Conservation (phyloP, 2,329 filamentous ascomycete species). For the Pseudopithomyces chartarum region DNA sequence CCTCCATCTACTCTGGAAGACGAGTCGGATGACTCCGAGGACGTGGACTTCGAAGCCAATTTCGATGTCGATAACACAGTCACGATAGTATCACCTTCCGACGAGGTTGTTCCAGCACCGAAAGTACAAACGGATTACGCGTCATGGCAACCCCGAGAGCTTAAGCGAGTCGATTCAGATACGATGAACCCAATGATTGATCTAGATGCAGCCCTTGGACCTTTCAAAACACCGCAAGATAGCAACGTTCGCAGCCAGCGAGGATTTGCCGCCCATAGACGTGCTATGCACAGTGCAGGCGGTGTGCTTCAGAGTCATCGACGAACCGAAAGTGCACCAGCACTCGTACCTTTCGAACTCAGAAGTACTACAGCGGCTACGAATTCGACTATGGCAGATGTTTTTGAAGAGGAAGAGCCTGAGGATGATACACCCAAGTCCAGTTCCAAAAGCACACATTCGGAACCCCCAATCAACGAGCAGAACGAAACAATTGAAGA, state of each 20-base stretch:
- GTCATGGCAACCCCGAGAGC: slow-evolving; percentile 44
- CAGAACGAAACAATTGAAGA: slow-evolving; percentile 15
- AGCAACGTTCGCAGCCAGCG: slow-evolving; percentile 62
- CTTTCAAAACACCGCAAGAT: slow-evolving; percentile 83
- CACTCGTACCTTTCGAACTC: slow-evolving; percentile 74
- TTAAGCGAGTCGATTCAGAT: slow-evolving; percentile 57
- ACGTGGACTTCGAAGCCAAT: slow-evolving; percentile 46
- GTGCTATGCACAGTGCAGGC: slow-evolving; percentile 77
- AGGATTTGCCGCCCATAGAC: slow-evolving; percentile 54
- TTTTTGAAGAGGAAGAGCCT: slow-evolving; percentile 80
- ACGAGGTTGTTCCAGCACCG: slow-evolving; percentile 21
- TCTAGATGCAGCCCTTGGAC: slow-evolving; percentile 88
- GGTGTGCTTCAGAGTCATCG: slow-evolving; percentile 79
- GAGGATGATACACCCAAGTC: slow-evolving; percentile 56
- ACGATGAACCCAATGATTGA: slow-evolving; percentile 83
- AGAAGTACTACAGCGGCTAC: slow-evolving; percentile 57
- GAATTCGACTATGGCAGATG: slow-evolving; percentile 79
- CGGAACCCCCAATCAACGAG: not conserved
- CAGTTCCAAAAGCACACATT: slow-evolving; percentile 4
- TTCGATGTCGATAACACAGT: slow-evolving; percentile 50
- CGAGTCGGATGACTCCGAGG: slow-evolving; percentile 41
- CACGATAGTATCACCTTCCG: slow-evolving; percentile 45
- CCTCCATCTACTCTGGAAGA: slow-evolving; percentile 22
- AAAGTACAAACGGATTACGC: slow-evolving; percentile 43
- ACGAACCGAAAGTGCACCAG: slow-evolving; percentile 79